phyloP scores from a whole-genome alignment of 192 early-diverging fungal genomes.

The Backusella tarrabulga region DNA sequence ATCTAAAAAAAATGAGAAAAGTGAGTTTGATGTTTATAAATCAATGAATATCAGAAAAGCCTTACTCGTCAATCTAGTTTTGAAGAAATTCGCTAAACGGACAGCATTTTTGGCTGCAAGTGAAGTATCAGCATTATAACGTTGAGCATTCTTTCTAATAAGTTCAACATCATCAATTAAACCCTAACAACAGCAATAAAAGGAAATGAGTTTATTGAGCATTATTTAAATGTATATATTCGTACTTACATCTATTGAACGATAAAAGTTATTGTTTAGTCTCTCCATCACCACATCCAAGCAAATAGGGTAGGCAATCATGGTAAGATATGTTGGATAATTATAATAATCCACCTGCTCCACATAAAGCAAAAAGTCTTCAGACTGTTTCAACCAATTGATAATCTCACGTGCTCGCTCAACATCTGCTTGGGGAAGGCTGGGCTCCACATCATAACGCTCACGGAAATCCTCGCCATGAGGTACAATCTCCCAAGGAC shows the following conservation, averaged over 20 bases:
- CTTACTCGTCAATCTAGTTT: conserved; percentile 43
- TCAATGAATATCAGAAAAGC: background rate
- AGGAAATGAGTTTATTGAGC: background rate
- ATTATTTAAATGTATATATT: background rate
- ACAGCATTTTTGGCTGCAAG: conserved; percentile 39
- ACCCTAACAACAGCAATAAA: conserved; percentile 35
- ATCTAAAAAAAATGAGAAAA: conserved; percentile 19
- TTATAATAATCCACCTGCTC: conserved; percentile 58
- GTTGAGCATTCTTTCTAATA: conserved; percentile 64
- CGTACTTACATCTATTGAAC: conserved; percentile 46
- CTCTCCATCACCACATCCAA: conserved; percentile 59
- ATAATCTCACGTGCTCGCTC: conserved; percentile 45
- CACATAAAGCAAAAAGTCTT: conserved; percentile 58
- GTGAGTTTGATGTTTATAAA: background rate
- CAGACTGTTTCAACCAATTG: conserved; percentile 33
- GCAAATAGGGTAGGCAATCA: conserved; percentile 72
- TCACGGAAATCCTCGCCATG: conserved; percentile 10
- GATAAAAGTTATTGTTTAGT: conserved; percentile 57
- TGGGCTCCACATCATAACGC: conserved; percentile 14
- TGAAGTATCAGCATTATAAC: conserved; percentile 61
- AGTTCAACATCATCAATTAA: conserved; percentile 66
- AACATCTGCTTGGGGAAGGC: conserved; percentile 4
- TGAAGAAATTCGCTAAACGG: conserved; percentile 44
- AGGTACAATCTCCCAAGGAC: conserved; percentile 48
- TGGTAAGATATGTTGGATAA: conserved; percentile 61